Percentiles rank a stretch among this genome's conserved stretches.
Evolutionary conservation across 164 flowering plant genomes (phyloP).

Genomic region (Nymphaea thermarum): DNA sequence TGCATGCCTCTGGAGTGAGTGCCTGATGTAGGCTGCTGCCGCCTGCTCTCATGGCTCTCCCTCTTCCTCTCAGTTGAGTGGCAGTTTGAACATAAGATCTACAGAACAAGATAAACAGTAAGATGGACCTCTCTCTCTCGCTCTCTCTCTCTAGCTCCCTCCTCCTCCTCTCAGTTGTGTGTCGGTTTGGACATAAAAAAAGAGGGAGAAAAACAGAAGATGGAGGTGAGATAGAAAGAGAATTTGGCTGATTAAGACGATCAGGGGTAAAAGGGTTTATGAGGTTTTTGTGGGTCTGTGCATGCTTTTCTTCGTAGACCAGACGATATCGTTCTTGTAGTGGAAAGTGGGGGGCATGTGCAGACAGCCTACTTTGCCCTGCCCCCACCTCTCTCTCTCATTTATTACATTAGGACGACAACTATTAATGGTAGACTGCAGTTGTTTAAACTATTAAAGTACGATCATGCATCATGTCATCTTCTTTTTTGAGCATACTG

Average conservation of each 20-base stretch:
- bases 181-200: constrained; percentile 3
- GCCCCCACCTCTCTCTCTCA: background rate
- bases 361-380: background rate
- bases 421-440: too few species aligned
- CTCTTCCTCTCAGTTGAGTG: constrained; percentile 6
- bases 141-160: too few species aligned
- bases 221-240: constrained; percentile 1
- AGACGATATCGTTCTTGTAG: background rate
- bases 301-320: background rate
- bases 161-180: constrained; percentile 3
- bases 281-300: background rate
- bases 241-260: background rate
- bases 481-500: background rate
- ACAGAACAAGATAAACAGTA: background rate
- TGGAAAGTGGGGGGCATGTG: background rate
- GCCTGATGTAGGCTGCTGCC: constrained; percentile 78
- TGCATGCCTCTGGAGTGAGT: constrained; percentile 72
- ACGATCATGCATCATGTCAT: background rate
- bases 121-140: background rate
- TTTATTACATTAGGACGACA: too few species aligned
- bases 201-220: background rate
- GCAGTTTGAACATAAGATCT: background rate
- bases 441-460: too few species aligned
- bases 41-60: constrained; percentile 64
- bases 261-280: background rate